phyloP scores from a whole-genome alignment of 495 filamentous ascomycete genomes.

The Saxophila tyrrhenica region DNA sequence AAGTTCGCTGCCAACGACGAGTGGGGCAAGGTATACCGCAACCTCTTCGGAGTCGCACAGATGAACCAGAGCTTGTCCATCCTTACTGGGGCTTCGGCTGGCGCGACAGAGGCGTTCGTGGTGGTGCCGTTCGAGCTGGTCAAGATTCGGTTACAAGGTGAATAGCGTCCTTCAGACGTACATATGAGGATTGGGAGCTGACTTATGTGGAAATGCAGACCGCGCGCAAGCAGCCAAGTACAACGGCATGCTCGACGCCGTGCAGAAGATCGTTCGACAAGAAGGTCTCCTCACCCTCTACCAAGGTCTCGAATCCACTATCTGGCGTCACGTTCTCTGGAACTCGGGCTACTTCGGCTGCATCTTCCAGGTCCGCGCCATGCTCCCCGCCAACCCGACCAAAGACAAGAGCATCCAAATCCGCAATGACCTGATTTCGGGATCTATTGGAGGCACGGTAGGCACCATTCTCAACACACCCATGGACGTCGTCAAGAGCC shows the following conservation, averaged over 20 bases:
- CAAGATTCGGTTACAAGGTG: conserved; percentile 79
- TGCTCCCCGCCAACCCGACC: conserved; percentile 59
- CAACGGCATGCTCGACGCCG: conserved; percentile 82
- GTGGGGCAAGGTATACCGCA: conserved; percentile 88
- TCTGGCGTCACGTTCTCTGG: conserved; percentile 97
- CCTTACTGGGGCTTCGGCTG: conserved; percentile 86
- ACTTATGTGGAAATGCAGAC: conserved; percentile 36
- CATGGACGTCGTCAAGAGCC: conserved; percentile 94
- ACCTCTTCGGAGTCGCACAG: conserved; percentile 65
- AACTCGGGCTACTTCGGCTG: conserved; percentile 97
- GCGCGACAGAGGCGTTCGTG: conserved; percentile 91
- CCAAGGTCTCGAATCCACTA: conserved; percentile 88
- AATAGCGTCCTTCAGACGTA: neutral
- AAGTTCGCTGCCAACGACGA: conserved; percentile 98
- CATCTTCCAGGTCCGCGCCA: conserved; percentile 84
- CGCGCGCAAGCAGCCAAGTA: conserved; percentile 90
- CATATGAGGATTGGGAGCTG: neutral
- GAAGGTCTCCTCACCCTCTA: conserved; percentile 87
- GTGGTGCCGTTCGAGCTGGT: conserved; percentile 90
- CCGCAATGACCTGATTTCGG: conserved; percentile 75
- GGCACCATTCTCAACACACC: conserved; percentile 94
- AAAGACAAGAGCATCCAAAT: conserved; percentile 73
- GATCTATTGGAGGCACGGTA: conserved; percentile 75
- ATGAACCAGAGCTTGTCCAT: conserved; percentile 85
- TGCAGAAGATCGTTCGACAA: conserved; percentile 68